Conservation (phyloP, 352 stramenopile species). For the Aphanomyces astaci region DNA sequence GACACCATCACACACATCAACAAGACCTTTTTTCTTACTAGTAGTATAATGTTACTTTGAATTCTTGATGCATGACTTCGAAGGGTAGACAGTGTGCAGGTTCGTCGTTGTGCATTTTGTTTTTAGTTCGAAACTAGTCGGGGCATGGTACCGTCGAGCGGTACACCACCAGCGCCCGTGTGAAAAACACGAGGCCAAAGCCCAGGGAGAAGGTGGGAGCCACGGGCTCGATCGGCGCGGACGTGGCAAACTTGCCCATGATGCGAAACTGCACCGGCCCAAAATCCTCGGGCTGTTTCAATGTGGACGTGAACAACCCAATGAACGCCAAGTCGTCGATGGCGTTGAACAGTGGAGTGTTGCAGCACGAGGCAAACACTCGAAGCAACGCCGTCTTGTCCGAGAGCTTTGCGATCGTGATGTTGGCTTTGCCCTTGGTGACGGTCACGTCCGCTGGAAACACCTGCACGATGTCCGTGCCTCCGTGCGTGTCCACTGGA, state of each 20-base stretch:
- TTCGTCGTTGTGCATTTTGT: too few relatives aligned
- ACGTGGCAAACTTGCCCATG: not conserved
- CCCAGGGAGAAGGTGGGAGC: not conserved
- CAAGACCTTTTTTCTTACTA: too few relatives aligned
- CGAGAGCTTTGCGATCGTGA: not conserved
- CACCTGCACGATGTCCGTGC: conserved; percentile 16
- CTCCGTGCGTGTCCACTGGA: conserved; percentile 1
- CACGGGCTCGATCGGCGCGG: not conserved
- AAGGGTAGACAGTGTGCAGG: too few relatives aligned
- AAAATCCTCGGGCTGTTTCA: not conserved
- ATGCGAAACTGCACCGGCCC: conserved; percentile 11
- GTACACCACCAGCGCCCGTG: not conserved
- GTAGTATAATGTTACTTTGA: too few relatives aligned
- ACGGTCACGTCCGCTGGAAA: conserved; percentile 11
- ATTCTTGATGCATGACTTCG: too few relatives aligned
- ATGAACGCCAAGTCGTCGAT: not conserved
- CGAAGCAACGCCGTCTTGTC: conserved; percentile 2
- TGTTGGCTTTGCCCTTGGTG: not conserved
- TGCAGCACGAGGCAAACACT: conserved; percentile 18
- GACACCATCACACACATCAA: too few relatives aligned
- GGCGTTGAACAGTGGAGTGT: conserved; percentile 16
- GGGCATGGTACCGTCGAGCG: not conserved
- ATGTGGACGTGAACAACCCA: not conserved
- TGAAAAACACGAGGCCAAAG: not conserved
- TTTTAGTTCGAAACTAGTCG: not conserved